Evolutionary conservation across 768 basidiomycete genomes (phyloP).

Genomic region (Suillus hirtellus): DNA sequence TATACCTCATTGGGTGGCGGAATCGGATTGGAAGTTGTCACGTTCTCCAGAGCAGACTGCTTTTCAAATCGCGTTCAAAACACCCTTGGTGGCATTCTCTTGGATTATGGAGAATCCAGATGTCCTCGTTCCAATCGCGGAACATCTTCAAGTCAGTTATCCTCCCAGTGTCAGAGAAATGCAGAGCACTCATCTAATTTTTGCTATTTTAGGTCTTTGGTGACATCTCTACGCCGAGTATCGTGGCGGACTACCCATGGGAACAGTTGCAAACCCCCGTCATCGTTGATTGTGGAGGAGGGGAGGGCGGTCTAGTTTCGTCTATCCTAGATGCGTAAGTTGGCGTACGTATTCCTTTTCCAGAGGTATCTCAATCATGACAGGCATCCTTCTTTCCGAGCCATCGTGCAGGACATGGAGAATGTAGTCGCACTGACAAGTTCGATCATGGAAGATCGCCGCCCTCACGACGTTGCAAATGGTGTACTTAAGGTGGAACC

Average conservation of each 20-base stretch:
- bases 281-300: constrained; percentile 43
- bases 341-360: constrained; percentile 6
- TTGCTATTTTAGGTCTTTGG: constrained; percentile 4
- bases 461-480: constrained; percentile 35
- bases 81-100: constrained; percentile 18
- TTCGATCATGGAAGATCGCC: constrained; percentile 26
- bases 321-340: constrained; percentile 39
- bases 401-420: constrained; percentile 40
- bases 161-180: not conserved
- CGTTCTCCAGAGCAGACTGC: constrained; percentile 28
- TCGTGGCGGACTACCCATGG: constrained; percentile 43
- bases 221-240: constrained; percentile 32
- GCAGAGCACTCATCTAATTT: not conserved
- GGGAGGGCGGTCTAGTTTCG: constrained; percentile 40
- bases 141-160: constrained; percentile 1
- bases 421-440: constrained; percentile 17
- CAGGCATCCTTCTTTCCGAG: constrained; percentile 19
- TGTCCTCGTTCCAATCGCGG: not conserved
- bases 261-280: constrained; percentile 34
- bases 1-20: constrained; percentile 15
- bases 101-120: constrained; percentile 14
- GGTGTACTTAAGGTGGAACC: constrained; percentile 38
- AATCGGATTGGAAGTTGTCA: constrained; percentile 22
- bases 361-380: not conserved
- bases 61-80: constrained; percentile 41